Conservation (phyloP, 345 rosid species). For the Camelina sativa region DNA sequence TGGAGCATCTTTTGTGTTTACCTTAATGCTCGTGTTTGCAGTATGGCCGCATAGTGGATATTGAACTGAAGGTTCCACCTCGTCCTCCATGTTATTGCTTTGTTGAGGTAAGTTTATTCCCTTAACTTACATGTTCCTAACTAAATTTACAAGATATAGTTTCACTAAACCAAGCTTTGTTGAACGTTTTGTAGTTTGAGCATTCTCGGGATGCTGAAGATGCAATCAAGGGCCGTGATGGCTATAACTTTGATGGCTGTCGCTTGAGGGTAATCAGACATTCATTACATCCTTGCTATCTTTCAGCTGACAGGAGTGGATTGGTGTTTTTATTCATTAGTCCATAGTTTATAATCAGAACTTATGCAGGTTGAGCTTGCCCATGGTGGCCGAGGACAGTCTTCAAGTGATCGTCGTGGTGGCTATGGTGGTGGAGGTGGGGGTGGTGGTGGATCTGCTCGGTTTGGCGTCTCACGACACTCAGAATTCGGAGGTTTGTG, state of each 20-base stretch:
- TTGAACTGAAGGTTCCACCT: conserved; percentile 93
- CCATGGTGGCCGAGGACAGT: conserved; percentile 94
- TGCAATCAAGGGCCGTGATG: conserved; percentile 86
- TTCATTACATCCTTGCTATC: conserved; percentile 6
- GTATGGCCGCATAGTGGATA: conserved; percentile 92
- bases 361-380: conserved; percentile 91
- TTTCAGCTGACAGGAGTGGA: background rate
- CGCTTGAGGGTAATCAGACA: conserved; percentile 60
- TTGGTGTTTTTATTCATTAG: background rate
- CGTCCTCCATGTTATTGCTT: conserved; percentile 97
- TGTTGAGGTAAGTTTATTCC: conserved; percentile 68
- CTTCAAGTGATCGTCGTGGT: conserved; percentile 78
- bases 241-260: conserved; percentile 78
- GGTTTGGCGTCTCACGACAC: conserved; percentile 75
- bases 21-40: conserved; percentile 37
- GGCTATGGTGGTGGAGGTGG: conserved; percentile 48
- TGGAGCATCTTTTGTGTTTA: background rate
- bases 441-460: conserved; percentile 53
- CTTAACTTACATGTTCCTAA: background rate
- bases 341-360: conserved; percentile 24
- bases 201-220: conserved; percentile 73
- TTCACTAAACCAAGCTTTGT: conserved; percentile 23
- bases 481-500: conserved; percentile 89
- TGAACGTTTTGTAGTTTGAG: conserved; percentile 55
- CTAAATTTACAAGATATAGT: conserved; percentile 1